These are phyloP conservation scores for Phytophthora megakarya DNA, from an alignment of 352 stramenopile species.

Conservation along the genomic window DNA sequence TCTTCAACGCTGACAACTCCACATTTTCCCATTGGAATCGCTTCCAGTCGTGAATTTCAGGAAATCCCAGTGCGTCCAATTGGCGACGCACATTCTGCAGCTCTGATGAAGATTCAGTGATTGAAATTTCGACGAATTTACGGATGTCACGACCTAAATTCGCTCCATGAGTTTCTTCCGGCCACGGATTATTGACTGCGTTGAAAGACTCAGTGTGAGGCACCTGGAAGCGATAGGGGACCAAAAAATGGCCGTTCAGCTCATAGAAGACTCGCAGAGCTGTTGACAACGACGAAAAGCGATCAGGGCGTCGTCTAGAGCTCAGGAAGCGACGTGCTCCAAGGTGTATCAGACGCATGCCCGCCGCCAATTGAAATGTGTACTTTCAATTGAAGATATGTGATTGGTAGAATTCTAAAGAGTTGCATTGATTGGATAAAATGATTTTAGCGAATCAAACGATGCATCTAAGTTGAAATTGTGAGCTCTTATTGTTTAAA, in stretches of 20 bases:
- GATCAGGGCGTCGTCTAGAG: constrained; percentile 13
- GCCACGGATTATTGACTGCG: constrained; percentile 31
- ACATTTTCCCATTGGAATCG: constrained; percentile 47
- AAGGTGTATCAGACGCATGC: constrained; percentile 9
- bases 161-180: constrained; percentile 40
- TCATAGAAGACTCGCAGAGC: constrained; percentile 44
- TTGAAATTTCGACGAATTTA: constrained; percentile 28
- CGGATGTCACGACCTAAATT: constrained; percentile 44
- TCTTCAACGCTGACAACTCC: constrained; percentile 36
- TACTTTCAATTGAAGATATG: neutral
- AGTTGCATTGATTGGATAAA: neutral
- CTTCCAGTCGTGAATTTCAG: constrained; percentile 42
- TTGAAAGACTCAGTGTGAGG: constrained; percentile 16
- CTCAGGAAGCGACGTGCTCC: constrained; percentile 26
- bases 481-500: neutral
- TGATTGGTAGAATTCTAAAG: neutral
- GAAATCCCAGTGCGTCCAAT: constrained; percentile 41
- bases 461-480: neutral
- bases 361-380: neutral
- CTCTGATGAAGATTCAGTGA: neutral
- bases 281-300: constrained; percentile 25
- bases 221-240: constrained; percentile 47
- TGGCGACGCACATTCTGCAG: constrained; percentile 21
- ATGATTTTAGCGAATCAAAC: constrained; percentile 10
- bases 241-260: constrained; percentile 49